Percentiles rank a stretch among this genome's conserved stretches.
Conservation (phyloP, 768 basidiomycete genomes). For the Phlebiopsis gigantea region DNA sequence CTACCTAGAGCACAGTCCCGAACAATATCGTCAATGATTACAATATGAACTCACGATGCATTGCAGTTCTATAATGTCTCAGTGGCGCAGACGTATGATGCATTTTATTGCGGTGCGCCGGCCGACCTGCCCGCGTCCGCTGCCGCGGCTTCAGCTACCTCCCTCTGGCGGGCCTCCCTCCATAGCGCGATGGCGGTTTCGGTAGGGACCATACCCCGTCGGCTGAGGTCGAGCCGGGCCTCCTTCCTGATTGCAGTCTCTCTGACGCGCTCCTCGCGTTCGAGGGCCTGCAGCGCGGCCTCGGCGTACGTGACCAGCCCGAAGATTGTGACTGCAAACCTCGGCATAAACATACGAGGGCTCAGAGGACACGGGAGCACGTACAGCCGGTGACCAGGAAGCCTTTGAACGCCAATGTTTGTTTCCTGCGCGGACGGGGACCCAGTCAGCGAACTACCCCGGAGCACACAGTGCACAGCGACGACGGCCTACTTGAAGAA, state of each 20-base stretch:
- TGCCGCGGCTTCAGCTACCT: not conserved
- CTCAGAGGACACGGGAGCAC: conserved; percentile 31
- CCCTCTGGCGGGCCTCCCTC: conserved; percentile 40
- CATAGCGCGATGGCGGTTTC: conserved; percentile 83
- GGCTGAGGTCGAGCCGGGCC: conserved; percentile 70
- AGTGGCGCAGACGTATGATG: not conserved
- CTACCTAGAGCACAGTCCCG: not conserved
- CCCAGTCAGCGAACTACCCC: not conserved
- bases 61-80: not conserved
- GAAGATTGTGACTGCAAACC: conserved; percentile 43
- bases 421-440: conserved; percentile 43
- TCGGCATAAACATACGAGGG: conserved; percentile 22
- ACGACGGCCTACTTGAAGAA: conserved; percentile 49
- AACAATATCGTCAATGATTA: not conserved
- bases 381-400: conserved; percentile 61
- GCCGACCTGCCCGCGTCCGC: not conserved
- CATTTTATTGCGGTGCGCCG: not conserved
- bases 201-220: conserved; percentile 70
- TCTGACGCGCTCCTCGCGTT: conserved; percentile 55
- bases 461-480: not conserved
- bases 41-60: conserved; percentile 1
- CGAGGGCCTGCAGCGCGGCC: conserved; percentile 65
- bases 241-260: conserved; percentile 68
- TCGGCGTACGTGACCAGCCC: conserved; percentile 78
- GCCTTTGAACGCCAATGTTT: conserved; percentile 76